phyloP scores from a whole-genome alignment of 2,329 filamentous ascomycete species.

The Pyrenophora graminea region DNA sequence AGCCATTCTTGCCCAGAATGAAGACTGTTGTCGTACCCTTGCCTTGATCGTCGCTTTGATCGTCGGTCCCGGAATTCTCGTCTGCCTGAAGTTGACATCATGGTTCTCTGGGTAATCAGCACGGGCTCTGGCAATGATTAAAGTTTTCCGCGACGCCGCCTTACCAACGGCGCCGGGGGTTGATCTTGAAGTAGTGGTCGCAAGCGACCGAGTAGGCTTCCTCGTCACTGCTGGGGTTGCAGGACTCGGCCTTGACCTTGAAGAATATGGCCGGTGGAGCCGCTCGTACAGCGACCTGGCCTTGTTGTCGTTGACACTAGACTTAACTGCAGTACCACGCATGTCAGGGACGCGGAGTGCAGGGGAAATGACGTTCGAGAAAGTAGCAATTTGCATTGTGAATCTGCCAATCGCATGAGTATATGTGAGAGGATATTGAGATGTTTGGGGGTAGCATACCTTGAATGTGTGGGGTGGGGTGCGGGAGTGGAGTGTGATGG shows the following conservation, averaged over 20 bases:
- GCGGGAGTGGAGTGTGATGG: neutral
- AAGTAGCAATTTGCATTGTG: neutral
- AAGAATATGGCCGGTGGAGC: slow-evolving; percentile 1
- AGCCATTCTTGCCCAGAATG: neutral
- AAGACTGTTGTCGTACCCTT: neutral
- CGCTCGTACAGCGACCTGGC: slow-evolving; percentile 6
- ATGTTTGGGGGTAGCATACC: neutral
- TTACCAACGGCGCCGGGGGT: neutral
- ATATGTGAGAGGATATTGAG: neutral
- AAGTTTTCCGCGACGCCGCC: neutral
- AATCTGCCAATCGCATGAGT: neutral
- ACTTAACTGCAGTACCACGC: neutral
- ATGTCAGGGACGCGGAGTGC: slow-evolving; percentile 7
- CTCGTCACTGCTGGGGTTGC: neutral
- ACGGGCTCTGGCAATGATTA: neutral
- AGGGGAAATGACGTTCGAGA: neutral
- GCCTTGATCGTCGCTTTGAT: neutral
- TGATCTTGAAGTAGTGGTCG: neutral
- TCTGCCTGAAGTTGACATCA: neutral
- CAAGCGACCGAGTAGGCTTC: neutral
- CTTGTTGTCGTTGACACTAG: slow-evolving; percentile 4
- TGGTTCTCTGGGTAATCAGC: neutral
- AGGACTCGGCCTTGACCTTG: neutral
- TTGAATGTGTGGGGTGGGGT: neutral
- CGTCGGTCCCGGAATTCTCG: slow-evolving; percentile 1